These are phyloP conservation scores for Flaveria robusta DNA, from an alignment of 129 eudicot species.

Conservation along the genomic window DNA sequence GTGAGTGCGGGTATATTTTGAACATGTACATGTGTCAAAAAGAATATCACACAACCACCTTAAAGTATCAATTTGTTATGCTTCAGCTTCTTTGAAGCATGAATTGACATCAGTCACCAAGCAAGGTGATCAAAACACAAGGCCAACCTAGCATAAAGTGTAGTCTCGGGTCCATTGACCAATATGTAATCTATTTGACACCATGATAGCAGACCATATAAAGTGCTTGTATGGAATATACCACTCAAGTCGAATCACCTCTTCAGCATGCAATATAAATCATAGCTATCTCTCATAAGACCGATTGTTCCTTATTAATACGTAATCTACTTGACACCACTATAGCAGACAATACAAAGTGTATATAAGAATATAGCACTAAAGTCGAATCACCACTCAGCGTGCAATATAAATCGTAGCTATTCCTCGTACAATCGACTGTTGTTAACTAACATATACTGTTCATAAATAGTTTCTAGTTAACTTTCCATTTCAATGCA, in stretches of 20 bases:
- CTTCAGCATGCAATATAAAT: slow-evolving; percentile 2
- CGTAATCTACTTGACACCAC: slow-evolving; percentile 9
- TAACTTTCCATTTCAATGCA: slow-evolving; percentile 7
- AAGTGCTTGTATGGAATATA: slow-evolving; percentile 20
- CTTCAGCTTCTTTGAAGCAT: slow-evolving; percentile 10
- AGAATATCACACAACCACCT: slow-evolving; percentile 13
- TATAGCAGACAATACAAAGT: slow-evolving; percentile 22
- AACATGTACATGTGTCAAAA: slow-evolving; percentile 21
- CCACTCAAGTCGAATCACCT: slow-evolving; percentile 20
- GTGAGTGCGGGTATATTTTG: not conserved
- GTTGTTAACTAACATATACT: not conserved
- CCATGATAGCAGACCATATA: slow-evolving; percentile 11
- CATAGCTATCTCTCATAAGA: not conserved
- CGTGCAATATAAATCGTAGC: slow-evolving; percentile 11
- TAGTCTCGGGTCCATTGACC: slow-evolving; percentile 1
- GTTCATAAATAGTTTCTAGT: not conserved
- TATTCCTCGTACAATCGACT: not conserved
- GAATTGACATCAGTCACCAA: slow-evolving; percentile 19
- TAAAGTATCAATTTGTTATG: slow-evolving; percentile 7
- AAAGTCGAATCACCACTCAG: slow-evolving; percentile 13
- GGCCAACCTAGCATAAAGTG: slow-evolving; percentile 17
- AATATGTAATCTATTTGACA: slow-evolving; percentile 8
- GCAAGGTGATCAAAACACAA: slow-evolving; percentile 7
- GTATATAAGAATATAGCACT: slow-evolving; percentile 22
- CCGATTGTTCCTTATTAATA: too few relatives aligned